Evolutionary conservation across 1,284 basidiomycete species (phyloP), one percentile per base, ranked within the genome.

Genomic region (Heterobasidion parviporum): DNA sequence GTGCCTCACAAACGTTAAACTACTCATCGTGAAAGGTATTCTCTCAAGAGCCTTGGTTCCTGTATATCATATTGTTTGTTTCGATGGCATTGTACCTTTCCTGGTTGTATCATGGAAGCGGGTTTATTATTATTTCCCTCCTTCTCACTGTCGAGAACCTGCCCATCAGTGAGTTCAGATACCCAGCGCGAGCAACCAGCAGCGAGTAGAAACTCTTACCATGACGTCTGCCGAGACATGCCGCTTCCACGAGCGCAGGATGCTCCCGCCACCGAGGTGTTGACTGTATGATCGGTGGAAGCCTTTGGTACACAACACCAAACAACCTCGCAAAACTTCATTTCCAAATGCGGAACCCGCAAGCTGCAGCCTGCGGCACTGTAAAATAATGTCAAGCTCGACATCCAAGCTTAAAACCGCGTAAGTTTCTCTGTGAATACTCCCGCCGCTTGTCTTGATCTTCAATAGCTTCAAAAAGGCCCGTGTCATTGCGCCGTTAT

Each of bases 401-500:
- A 10, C 12, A 10, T 41, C 38, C 38, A 83, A 78, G 66, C 70
- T 80, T 43, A 87, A 79, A 70, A 85, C 81, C 55, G 73, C 79
- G 87, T 89, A 71, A 54, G 82, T 74, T 47, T 35, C 52, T 26
- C 45, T 33, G 36, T 33, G 36, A 57, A 44, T n/a, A 36, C 34
- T 45, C 62, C 1, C 36, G 26, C 34, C 33, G 35, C 35, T 43
- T 36, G 34, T 33, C 33, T 41, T 48, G 26, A 36, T 44, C 10
- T 33, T 41, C 57, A 65, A 26, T 61, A 92, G 89, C 34, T 92
- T 89, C 71, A 87, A 87, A 70, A 88, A 89, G 67, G 74, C 70
- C 14, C 78, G 84, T 52, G 76, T 79, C 8, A 83, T 92, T 54
- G 79, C 78, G 43, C 94, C 95, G 5, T 73, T 97, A 54, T 92